phyloP scores from a whole-genome alignment of 2,329 filamentous ascomycete genomes.

The Penicillium crustosum region DNA sequence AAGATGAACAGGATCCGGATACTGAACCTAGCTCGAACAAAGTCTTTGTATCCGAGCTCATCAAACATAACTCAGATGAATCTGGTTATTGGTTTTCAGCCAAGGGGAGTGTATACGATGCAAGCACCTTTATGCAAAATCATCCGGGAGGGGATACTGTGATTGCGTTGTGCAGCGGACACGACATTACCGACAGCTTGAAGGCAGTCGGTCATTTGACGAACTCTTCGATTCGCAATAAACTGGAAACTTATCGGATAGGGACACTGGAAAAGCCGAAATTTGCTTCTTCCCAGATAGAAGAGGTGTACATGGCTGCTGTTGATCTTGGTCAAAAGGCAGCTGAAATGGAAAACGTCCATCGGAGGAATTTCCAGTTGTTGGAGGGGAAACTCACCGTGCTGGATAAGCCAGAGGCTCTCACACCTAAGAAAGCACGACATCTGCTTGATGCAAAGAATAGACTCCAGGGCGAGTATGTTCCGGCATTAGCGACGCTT shows the following conservation, averaged over 20 bases:
- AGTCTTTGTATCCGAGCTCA: background rate
- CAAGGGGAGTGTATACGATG: background rate
- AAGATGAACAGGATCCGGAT: background rate
- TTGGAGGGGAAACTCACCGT: background rate
- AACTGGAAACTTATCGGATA: background rate
- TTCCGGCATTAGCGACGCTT: background rate
- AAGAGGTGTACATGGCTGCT: background rate
- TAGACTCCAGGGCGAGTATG: background rate
- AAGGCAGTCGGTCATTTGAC: background rate
- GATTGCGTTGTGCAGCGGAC: background rate
- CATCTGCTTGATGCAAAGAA: background rate
- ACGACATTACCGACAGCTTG: background rate
- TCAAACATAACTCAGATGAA: background rate
- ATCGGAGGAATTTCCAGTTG: background rate
- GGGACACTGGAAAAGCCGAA: background rate
- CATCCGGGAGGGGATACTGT: background rate
- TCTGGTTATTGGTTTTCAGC: background rate
- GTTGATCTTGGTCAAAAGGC: background rate
- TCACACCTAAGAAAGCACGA: background rate
- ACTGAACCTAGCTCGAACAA: background rate
- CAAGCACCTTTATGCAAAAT: background rate
- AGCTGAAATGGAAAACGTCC: background rate
- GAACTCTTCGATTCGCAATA: background rate
- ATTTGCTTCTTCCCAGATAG: background rate
- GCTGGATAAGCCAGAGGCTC: background rate